These are phyloP conservation scores for Microcyclosporella mali DNA, from an alignment of 2,329 filamentous ascomycete genomes.

Conservation along the genomic window DNA sequence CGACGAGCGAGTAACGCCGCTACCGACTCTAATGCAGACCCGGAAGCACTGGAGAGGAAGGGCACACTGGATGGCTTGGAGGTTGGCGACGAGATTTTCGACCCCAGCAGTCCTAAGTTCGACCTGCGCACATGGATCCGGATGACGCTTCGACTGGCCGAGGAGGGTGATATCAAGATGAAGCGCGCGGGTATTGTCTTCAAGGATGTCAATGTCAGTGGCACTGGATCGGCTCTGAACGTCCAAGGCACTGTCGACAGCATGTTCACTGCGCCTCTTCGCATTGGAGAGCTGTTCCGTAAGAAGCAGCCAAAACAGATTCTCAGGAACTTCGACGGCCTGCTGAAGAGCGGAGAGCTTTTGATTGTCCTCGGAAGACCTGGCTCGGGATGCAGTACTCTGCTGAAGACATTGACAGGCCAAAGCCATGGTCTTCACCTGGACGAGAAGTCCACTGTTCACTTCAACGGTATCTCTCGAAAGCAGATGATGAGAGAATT, in stretches of 20 bases:
- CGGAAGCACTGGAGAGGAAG: slow-evolving; percentile 18
- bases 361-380: slow-evolving; percentile 44
- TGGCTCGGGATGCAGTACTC: slow-evolving; percentile 57
- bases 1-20: slow-evolving; percentile 3
- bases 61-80: slow-evolving; percentile 35
- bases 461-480: slow-evolving; percentile 54
- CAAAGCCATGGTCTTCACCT: slow-evolving; percentile 54
- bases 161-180: slow-evolving; percentile 50
- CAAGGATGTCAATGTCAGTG: slow-evolving; percentile 60
- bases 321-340: slow-evolving; percentile 48
- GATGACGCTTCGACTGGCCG: slow-evolving; percentile 45
- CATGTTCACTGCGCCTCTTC: slow-evolving; percentile 52
- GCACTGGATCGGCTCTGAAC: slow-evolving; percentile 60
- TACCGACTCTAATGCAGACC: slow-evolving; percentile 6
- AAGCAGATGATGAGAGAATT: slow-evolving; percentile 43
- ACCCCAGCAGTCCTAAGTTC: slow-evolving; percentile 48
- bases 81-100: slow-evolving; percentile 45
- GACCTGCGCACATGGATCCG: slow-evolving; percentile 49
- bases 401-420: slow-evolving; percentile 57
- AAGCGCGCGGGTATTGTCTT: slow-evolving; percentile 57
- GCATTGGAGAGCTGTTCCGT: slow-evolving; percentile 50
- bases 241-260: slow-evolving; percentile 62
- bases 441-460: slow-evolving; percentile 46
- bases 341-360: slow-evolving; percentile 46
- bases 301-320: slow-evolving; percentile 50